A percentile compares a stretch with the other conserved stretches of the same genome.
phyloP scores from a whole-genome alignment of 202 grass and related monocot genomes.

The Panicum virgatum region DNA sequence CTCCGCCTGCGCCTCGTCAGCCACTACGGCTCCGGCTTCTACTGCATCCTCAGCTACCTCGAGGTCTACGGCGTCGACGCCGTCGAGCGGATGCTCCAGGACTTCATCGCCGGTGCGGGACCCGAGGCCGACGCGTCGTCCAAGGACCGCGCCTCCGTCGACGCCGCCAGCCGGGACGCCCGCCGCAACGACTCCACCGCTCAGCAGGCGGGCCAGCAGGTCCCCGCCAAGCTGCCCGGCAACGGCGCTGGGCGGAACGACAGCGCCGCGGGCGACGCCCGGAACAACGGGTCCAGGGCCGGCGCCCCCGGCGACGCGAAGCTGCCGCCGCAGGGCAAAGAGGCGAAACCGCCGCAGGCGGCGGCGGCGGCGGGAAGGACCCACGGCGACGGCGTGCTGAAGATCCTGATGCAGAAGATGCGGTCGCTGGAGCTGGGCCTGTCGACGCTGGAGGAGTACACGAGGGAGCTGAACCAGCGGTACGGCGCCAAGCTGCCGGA shows the following conservation, averaged over 20 bases:
- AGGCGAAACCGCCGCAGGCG: constrained; percentile 27
- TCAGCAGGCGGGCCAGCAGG: constrained; percentile 15
- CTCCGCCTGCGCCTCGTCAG: constrained; percentile 66
- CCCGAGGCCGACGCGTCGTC: constrained; percentile 9
- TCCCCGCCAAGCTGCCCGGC: constrained; percentile 20
- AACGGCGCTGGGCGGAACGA: constrained; percentile 32
- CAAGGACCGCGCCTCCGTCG: neutral
- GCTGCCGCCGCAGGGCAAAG: constrained; percentile 18
- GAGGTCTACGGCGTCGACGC: constrained; percentile 79
- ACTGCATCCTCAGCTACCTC: constrained; percentile 88
- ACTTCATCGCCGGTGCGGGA: constrained; percentile 49
- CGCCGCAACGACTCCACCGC: constrained; percentile 17
- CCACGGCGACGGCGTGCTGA: constrained; percentile 73
- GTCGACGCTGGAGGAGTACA: constrained; percentile 77
- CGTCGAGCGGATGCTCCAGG: constrained; percentile 80
- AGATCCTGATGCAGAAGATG: constrained; percentile 91
- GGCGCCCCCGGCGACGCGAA: constrained; percentile 8
- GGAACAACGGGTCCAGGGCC: constrained; percentile 42
- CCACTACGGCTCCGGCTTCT: constrained; percentile 83
- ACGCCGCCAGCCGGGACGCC: neutral
- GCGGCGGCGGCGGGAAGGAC: constrained; percentile 41
- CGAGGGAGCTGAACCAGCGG: constrained; percentile 59
- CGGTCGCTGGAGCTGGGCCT: constrained; percentile 72
- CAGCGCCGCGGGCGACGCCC: constrained; percentile 14
- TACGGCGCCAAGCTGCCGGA: constrained; percentile 62